phyloP scores from a whole-genome alignment of 2,329 filamentous ascomycete genomes.

The Camillea tinctor region DNA sequence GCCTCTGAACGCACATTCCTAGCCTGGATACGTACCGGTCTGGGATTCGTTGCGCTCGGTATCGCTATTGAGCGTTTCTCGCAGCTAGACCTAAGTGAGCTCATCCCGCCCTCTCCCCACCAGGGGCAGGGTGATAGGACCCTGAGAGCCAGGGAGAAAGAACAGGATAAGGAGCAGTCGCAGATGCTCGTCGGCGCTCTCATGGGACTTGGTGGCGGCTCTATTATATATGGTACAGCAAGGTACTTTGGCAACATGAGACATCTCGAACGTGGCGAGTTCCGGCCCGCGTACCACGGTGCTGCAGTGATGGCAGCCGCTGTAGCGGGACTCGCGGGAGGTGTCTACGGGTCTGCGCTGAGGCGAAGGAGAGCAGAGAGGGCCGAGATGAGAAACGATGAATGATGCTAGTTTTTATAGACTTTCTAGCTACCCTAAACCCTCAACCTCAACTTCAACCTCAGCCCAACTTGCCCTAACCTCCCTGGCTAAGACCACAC shows the following conservation, averaged over 20 bases:
- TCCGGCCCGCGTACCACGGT: constrained; percentile 35
- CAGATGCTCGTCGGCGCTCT: constrained; percentile 41
- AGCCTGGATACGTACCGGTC: constrained; percentile 50
- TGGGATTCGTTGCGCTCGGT: constrained; percentile 51
- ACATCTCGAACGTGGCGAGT: constrained; percentile 42
- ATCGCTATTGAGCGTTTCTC: constrained; percentile 48
- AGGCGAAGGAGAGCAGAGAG: constrained; percentile 19
- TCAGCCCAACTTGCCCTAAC: no score
- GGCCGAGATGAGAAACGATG: constrained; percentile 8
- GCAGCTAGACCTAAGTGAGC: constrained; percentile 39
- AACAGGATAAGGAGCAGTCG: constrained; percentile 29
- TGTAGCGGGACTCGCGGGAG: constrained; percentile 31
- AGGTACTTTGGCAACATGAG: constrained; percentile 46
- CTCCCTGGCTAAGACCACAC: no score
- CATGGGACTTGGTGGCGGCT: constrained; percentile 44
- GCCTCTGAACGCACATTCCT: constrained; percentile 54
- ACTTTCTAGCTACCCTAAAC: no score
- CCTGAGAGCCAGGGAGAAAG: constrained; percentile 4
- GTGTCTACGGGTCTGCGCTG: constrained; percentile 28
- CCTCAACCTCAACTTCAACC: no score
- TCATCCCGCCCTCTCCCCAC: constrained; percentile 24
- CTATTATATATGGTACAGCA: constrained; percentile 45
- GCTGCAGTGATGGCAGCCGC: constrained; percentile 29
- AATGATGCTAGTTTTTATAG: no score
- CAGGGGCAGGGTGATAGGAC: constrained; percentile 11